These are phyloP conservation scores for Tolypocladium guangdongense DNA, from an alignment of 2,329 filamentous ascomycete genomes.

Conservation along the genomic window DNA sequence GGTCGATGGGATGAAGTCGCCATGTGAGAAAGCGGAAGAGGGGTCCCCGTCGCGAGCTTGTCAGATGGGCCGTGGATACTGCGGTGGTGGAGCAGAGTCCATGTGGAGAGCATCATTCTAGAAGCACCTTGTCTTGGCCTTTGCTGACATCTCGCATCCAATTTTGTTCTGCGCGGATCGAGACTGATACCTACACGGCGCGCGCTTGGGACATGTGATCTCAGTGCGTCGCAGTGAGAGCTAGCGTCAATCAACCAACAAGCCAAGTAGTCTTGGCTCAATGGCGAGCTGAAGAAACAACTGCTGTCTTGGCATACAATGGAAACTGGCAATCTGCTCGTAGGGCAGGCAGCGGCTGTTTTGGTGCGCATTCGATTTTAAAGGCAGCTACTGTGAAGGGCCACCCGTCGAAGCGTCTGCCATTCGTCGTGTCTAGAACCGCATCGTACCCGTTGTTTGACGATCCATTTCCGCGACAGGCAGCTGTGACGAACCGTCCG, in stretches of 20 bases:
- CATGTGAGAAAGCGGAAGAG: too few relatives aligned
- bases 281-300: too few relatives aligned
- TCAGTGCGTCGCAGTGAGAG: background rate
- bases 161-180: background rate
- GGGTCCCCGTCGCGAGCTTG: background rate
- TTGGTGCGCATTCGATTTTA: too few relatives aligned
- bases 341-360: too few relatives aligned
- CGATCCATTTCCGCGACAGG: background rate
- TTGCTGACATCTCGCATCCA: background rate
- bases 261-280: background rate
- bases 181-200: too few relatives aligned
- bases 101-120: conserved; percentile 8
- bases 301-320: background rate
- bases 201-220: background rate
- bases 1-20: background rate
- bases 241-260: background rate
- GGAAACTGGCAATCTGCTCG: background rate
- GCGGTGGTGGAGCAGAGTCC: background rate
- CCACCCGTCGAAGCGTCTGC: background rate
- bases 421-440: too few relatives aligned
- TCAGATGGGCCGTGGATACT: background rate
- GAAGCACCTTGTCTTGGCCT: conserved; percentile 1
- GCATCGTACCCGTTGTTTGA: background rate
- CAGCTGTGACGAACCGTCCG: background rate
- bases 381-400: too few relatives aligned